Percentiles rank a stretch among this genome's conserved stretches.
These are phyloP conservation scores for Cercospora brassicicola DNA, from an alignment of 2,329 filamentous ascomycete genomes.

Conservation along the genomic window DNA sequence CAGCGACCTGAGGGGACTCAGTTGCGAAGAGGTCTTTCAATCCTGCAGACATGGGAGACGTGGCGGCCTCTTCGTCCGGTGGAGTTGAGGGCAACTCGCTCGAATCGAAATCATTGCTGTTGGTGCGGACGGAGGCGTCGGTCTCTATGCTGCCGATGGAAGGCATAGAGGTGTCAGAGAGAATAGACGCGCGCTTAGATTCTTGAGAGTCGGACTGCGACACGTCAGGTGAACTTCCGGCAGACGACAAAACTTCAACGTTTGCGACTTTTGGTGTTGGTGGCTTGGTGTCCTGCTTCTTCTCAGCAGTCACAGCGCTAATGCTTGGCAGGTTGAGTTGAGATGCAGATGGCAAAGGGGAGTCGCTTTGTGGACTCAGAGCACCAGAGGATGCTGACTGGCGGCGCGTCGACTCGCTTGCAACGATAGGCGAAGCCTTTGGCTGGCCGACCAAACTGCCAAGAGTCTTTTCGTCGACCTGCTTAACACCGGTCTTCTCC, in stretches of 20 bases:
- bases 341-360: neutral
- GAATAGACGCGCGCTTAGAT: neutral
- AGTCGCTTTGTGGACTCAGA: neutral
- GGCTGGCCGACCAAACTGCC: conserved; percentile 5
- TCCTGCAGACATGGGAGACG: conserved; percentile 1
- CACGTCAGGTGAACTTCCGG: neutral
- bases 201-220: neutral
- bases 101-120: conserved; percentile 8
- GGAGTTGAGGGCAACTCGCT: neutral
- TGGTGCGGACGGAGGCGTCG: neutral
- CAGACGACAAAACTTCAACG: conserved; percentile 7
- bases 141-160: neutral
- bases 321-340: conserved; percentile 13
- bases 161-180: conserved; percentile 3
- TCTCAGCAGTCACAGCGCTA: conserved; percentile 3
- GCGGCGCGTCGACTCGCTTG: neutral
- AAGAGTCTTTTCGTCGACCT: conserved; percentile 6
- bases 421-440: neutral
- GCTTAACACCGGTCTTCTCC: neutral
- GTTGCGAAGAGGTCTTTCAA: conserved; percentile 3
- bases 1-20: neutral
- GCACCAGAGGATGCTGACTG: neutral
- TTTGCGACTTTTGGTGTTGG: conserved; percentile 11
- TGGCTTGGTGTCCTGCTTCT: neutral
- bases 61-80: conserved; percentile 3